Percentiles rank a stretch among this genome's conserved stretches.
phyloP scores from a whole-genome alignment of 2,329 filamentous ascomycete genomes.

The Arthrobotrys pseudoclavata region DNA sequence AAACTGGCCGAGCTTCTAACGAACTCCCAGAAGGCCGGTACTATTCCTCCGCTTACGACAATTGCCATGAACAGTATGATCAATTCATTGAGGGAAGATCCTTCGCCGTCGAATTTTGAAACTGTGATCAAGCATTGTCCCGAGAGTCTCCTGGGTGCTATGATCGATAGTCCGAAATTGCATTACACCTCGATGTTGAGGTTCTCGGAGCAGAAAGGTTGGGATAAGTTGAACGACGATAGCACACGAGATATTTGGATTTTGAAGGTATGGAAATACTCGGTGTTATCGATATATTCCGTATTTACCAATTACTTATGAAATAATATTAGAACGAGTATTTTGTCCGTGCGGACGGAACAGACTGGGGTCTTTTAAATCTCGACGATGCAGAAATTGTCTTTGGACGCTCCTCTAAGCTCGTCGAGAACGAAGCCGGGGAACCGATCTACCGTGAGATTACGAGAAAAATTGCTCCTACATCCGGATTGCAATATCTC shows the following conservation, averaged over 20 bases:
- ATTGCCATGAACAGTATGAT: constrained; percentile 60
- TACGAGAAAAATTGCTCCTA: constrained; percentile 54
- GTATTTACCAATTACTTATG: not conserved
- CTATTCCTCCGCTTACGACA: constrained; percentile 47
- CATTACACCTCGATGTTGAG: constrained; percentile 61
- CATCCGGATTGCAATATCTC: constrained; percentile 60
- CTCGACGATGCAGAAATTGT: constrained; percentile 59
- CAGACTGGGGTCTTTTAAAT: constrained; percentile 59
- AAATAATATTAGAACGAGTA: constrained; percentile 54
- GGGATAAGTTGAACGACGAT: constrained; percentile 59
- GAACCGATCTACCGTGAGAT: constrained; percentile 43
- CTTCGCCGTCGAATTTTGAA: constrained; percentile 43
- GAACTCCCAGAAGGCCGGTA: constrained; percentile 1
- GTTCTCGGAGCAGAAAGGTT: constrained; percentile 55
- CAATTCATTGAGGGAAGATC: constrained; percentile 54
- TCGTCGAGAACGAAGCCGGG: constrained; percentile 39
- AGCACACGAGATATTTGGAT: constrained; percentile 61
- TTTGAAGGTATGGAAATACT: constrained; percentile 36
- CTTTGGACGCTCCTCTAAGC: constrained; percentile 45
- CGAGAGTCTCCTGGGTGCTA: constrained; percentile 32
- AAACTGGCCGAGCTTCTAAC: constrained; percentile 35
- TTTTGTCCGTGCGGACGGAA: constrained; percentile 59
- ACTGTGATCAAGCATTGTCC: constrained; percentile 58
- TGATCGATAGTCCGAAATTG: constrained; percentile 60
- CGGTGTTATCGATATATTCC: not conserved